Evolutionary conservation across 2,329 filamentous ascomycete genomes (phyloP), one percentile per base, ranked within the genome.

Genomic region (Ilyonectria mors-panacis): DNA sequence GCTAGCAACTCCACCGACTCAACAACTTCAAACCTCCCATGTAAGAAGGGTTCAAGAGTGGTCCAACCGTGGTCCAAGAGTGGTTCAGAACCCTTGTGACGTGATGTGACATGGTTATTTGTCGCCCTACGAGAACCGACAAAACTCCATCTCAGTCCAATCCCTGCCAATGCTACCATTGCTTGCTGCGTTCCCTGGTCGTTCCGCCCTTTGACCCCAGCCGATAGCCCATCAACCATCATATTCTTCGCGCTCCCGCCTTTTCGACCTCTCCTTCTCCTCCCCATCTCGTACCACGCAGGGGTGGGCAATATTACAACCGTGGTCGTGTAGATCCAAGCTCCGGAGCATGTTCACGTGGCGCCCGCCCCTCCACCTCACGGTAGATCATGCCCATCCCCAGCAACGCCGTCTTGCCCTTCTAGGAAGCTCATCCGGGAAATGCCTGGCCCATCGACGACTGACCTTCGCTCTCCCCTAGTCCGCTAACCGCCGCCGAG

Each of bases 371-470:
- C 51, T 54, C 55, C 47, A 57, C 59, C 30, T 21, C 13, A 19
- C 35, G 30, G 59, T 19, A 66, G 58, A 63, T 60, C 58, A 56
- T 48, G 39, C 19, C 71, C 64, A 63, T 72, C 58, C 61, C 59
- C 60, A 69, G 50, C 28, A 39, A 33, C 50, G 28, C 19, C 59
- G 39, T 50, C 64, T 74, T 75, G 62, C 69, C 72, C 56, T 30
- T 70, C 65, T 69, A 56, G 73, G 73, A 73, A 75, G 70, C 73
- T 75, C 63, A 56, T 69, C 73, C 72, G 70, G 47, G 8, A 19
- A 28, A 51, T 42, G 28, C 60, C 56, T 59, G 28, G 55, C 63
- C 67, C 61, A 70, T 66, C 63, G 66, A 67, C 57, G 69, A 63
- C 47, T 19, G 33, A n/a, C 48, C 19, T 26, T 30, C 26, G 19